Evolutionary conservation across 2,329 filamentous ascomycete genomes (phyloP).

Genomic region (Calonectria honghensis): DNA sequence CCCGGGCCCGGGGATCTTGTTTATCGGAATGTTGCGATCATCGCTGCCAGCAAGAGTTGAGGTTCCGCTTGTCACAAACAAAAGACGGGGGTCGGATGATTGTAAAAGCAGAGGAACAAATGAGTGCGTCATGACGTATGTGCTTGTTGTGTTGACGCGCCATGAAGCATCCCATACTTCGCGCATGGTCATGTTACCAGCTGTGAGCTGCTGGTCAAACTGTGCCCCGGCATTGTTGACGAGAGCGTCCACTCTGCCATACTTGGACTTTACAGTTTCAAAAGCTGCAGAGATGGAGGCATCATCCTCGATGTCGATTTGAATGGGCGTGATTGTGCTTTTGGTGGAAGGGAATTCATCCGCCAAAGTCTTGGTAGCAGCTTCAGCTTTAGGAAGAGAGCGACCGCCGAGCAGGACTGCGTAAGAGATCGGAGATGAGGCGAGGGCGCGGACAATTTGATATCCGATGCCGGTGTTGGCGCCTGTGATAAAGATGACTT

Average conservation of each 20-base stretch:
- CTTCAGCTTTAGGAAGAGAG: slow-evolving; percentile 49
- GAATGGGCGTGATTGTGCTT: slow-evolving; percentile 34
- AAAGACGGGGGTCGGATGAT: slow-evolving; percentile 62
- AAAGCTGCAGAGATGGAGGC: slow-evolving; percentile 46
- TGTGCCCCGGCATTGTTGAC: slow-evolving; percentile 60
- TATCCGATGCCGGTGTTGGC: slow-evolving; percentile 56
- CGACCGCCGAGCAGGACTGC: slow-evolving; percentile 55
- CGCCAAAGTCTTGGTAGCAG: slow-evolving; percentile 35
- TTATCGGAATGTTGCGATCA: slow-evolving; percentile 51
- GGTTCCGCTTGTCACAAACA: slow-evolving; percentile 67
- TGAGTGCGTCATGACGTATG: slow-evolving; percentile 60
- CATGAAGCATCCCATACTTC: slow-evolving; percentile 65
- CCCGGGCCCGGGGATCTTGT: slow-evolving; percentile 57
- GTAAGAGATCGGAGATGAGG: slow-evolving; percentile 45
- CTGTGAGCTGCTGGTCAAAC: slow-evolving; percentile 61
- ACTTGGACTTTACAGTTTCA: slow-evolving; percentile 38
- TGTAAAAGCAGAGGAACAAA: slow-evolving; percentile 65
- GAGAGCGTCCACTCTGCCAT: slow-evolving; percentile 47
- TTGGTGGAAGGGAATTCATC: slow-evolving; percentile 19
- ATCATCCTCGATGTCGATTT: slow-evolving; percentile 47
- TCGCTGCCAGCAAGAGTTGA: slow-evolving; percentile 59
- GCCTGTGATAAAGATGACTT: slow-evolving; percentile 39
- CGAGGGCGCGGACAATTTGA: slow-evolving; percentile 51
- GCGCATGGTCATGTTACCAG: slow-evolving; percentile 57
- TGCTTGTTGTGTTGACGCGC: slow-evolving; percentile 68